A percentile compares a stretch with the other conserved stretches of the same genome.
These are phyloP conservation scores for Colletotrichum filicis DNA, from an alignment of 2,329 filamentous ascomycete species.

Conservation along the genomic window DNA sequence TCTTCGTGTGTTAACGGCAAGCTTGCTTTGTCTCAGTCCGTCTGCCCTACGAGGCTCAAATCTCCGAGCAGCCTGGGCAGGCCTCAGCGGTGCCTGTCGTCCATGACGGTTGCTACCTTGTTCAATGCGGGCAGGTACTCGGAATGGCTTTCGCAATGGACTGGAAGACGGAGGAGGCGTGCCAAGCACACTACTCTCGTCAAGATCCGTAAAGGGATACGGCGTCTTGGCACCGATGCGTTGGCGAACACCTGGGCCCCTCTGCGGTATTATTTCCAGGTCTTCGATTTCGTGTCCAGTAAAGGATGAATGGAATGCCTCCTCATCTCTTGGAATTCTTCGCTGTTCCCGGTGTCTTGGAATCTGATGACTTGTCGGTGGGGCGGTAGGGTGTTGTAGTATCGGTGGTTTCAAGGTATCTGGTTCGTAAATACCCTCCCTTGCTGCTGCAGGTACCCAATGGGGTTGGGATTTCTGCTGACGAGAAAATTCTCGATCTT, in stretches of 20 bases:
- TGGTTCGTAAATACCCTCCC: not conserved
- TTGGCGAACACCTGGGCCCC: not conserved
- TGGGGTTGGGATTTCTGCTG: not conserved
- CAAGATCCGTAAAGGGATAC: not conserved
- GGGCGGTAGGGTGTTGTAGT: not conserved
- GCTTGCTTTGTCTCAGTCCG: conserved; percentile 6
- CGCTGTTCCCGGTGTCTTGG: conserved; percentile 7
- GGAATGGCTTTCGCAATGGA: conserved; percentile 12
- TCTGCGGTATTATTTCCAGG: not conserved
- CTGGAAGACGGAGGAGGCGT: conserved; percentile 27
- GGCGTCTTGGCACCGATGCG: not conserved
- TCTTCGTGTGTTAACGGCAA: not conserved
- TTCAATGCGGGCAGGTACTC: not conserved
- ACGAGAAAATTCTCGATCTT: not conserved
- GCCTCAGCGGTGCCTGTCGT: not conserved
- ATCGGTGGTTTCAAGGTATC: not conserved
- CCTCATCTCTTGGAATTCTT: conserved; percentile 21
- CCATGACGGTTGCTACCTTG: not conserved
- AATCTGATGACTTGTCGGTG: not conserved
- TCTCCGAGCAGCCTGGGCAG: not conserved
- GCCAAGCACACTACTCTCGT: not conserved
- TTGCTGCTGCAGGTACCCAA: not conserved
- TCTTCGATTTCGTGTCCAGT: conserved; percentile 1
- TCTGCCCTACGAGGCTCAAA: not conserved
- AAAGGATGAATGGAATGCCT: not conserved